Conservation (phyloP, 2,329 filamentous ascomycete species). For the Mariannaea sp. region DNA sequence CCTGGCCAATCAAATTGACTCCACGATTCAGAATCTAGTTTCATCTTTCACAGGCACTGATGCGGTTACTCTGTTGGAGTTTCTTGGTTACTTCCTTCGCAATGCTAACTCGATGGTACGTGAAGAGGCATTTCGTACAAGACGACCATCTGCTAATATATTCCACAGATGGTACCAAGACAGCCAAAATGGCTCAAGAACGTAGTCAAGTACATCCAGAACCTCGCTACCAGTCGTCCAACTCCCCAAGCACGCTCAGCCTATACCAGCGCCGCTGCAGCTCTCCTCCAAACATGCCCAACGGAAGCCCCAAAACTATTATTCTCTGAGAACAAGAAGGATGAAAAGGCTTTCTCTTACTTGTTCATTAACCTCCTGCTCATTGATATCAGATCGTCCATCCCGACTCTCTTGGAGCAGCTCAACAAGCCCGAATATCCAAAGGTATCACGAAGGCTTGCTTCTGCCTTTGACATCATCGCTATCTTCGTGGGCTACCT, state of each 20-base stretch:
- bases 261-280: slow-evolving; percentile 63
- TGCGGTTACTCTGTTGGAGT: slow-evolving; percentile 62
- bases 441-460: slow-evolving; percentile 56
- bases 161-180: slow-evolving; percentile 51
- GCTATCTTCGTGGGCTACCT: slow-evolving; percentile 64
- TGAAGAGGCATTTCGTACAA: background rate
- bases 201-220: slow-evolving; percentile 54
- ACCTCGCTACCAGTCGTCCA: slow-evolving; percentile 59
- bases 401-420: slow-evolving; percentile 62
- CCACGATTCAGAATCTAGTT: slow-evolving; percentile 53
- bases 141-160: slow-evolving; percentile 15
- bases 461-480: slow-evolving; percentile 66
- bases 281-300: slow-evolving; percentile 62
- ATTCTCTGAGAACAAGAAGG: slow-evolving; percentile 52
- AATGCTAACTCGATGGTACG: slow-evolving; percentile 55
- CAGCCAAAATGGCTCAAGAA: slow-evolving; percentile 59
- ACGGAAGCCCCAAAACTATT: slow-evolving; percentile 51
- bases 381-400: slow-evolving; percentile 67
- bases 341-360: slow-evolving; percentile 62
- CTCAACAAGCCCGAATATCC: slow-evolving; percentile 61
- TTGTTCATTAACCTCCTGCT: slow-evolving; percentile 68
- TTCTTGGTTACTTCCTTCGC: slow-evolving; percentile 58
- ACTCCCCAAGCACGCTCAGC: slow-evolving; percentile 60
- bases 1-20: slow-evolving; percentile 50
- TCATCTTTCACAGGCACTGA: slow-evolving; percentile 63